phyloP scores from a whole-genome alignment of 2,329 filamentous ascomycete genomes.

The Pseudomassariella vexata region DNA sequence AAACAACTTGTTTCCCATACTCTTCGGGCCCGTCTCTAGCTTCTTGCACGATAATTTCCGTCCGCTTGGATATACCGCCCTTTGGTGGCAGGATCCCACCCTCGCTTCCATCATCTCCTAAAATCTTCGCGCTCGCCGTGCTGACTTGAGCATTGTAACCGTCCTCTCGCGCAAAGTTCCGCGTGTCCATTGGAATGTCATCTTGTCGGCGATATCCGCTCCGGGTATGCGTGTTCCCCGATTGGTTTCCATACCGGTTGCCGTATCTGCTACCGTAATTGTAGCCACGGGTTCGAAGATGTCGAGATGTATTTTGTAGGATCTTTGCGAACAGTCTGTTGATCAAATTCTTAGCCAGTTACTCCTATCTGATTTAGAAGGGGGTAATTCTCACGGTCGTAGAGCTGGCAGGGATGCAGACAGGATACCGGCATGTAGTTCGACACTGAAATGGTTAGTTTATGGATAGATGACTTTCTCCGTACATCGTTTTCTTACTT shows the following conservation, averaged over 20 bases:
- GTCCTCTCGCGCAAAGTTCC: too few relatives aligned
- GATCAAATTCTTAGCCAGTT: background rate
- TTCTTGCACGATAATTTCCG: constrained; percentile 1
- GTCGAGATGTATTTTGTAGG: background rate
- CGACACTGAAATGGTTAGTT: background rate
- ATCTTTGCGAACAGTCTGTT: background rate
- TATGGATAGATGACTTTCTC: background rate
- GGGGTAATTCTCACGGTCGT: constrained; percentile 1
- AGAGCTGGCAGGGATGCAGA: constrained; percentile 4
- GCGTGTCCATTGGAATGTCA: background rate
- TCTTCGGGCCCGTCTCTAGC: background rate
- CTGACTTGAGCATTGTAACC: background rate
- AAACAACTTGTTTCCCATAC: too few relatives aligned
- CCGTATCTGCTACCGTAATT: too few relatives aligned
- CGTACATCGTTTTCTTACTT: background rate
- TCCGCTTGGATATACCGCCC: constrained; percentile 2
- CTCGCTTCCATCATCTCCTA: background rate
- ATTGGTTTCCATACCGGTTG: constrained; percentile 1
- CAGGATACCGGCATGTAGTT: constrained; percentile 4
- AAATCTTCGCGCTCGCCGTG: background rate
- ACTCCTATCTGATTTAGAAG: background rate
- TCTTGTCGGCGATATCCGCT: background rate
- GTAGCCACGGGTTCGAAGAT: constrained; percentile 1
- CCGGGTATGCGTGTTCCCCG: background rate
- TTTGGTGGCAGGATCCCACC: background rate